Evolutionary conservation across 306 rosid genomes (phyloP).

Genomic region (cucumber (Cucumis sativus)): Cucumber_9930_V3 NC_026661.2:20886001-20886500

Average conservation of each 20-base stretch:
- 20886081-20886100: conserved; percentile 28
- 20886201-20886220: conserved; percentile 20
- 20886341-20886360: conserved; percentile 6
- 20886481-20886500: background rate
- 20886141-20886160: conserved; percentile 20
- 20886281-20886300: conserved; percentile 1
- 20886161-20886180: conserved; percentile 70
- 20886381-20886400: background rate
- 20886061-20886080: background rate
- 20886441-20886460: background rate
- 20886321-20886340: conserved; percentile 12
- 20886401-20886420: background rate
- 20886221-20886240: conserved; percentile 31
- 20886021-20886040: background rate
- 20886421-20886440: background rate
- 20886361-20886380: background rate
- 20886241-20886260: conserved; percentile 7
- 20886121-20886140: conserved; percentile 16
- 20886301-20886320: conserved; percentile 8
- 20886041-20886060: conserved; percentile 1
- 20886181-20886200: conserved; percentile 24
- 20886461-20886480: background rate
- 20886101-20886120: conserved; percentile 49
- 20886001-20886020: conserved; percentile 11
- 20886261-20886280: conserved; percentile 5